These are phyloP conservation scores for Aechmea fasciata DNA, from an alignment of 176 grass and related monocot species.

Conservation along the genomic window DNA sequence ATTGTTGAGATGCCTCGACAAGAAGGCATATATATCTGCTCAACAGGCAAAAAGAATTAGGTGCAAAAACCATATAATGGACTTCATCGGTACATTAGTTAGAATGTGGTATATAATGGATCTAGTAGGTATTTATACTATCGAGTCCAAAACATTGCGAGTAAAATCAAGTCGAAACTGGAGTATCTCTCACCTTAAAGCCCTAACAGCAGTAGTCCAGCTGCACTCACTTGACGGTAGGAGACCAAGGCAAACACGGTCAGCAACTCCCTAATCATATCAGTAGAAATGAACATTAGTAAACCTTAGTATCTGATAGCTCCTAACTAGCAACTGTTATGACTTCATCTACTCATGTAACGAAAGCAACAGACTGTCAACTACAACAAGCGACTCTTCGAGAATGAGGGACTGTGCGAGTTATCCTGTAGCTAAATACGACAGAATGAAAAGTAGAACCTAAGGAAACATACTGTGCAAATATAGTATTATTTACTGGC, in stretches of 20 bases:
- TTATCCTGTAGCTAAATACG: not conserved
- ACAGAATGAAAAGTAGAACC: not conserved
- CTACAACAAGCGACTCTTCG: no score
- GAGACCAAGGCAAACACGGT: slow-evolving; percentile 82
- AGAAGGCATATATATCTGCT: no score
- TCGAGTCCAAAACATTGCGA: not conserved
- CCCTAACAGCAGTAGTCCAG: slow-evolving; percentile 67
- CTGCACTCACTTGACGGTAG: slow-evolving; percentile 88
- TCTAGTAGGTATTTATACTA: not conserved
- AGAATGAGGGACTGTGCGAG: no score
- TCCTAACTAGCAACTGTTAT: not conserved
- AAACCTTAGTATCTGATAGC: not conserved
- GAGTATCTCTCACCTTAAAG: slow-evolving; percentile 54
- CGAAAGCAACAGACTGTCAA: not conserved
- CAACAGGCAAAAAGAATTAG: no score
- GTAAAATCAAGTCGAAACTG: not conserved
- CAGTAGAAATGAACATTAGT: slow-evolving; percentile 10
- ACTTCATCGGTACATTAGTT: no score
- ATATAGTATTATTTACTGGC: not conserved
- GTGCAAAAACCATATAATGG: no score
- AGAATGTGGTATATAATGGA: no score
- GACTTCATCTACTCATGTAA: not conserved
- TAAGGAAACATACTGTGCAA: not conserved
- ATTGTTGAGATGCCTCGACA: not conserved
- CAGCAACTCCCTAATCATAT: slow-evolving; percentile 56